A percentile compares a stretch with the other conserved stretches of the same genome.
phyloP scores from a whole-genome alignment of 352 stramenopile genomes.

The Bremia lactucae region DNA sequence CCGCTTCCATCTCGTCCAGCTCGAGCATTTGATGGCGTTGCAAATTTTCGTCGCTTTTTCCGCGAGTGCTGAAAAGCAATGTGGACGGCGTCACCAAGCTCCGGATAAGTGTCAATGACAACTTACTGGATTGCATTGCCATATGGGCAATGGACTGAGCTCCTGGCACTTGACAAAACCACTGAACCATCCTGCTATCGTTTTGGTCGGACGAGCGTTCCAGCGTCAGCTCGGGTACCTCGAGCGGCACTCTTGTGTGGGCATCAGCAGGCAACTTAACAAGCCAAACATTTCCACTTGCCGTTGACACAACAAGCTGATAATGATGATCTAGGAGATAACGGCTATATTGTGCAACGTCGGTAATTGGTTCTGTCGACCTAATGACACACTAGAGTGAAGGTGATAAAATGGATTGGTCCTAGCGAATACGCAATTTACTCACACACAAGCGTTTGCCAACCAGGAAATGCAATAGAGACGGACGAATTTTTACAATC shows the following conservation, averaged over 20 bases:
- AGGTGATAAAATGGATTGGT: not conserved
- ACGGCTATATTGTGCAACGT: slow-evolving; percentile 12
- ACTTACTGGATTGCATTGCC: slow-evolving; percentile 1
- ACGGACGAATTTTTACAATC: slow-evolving; percentile 34
- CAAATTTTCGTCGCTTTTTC: not conserved
- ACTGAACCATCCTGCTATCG: slow-evolving; percentile 5
- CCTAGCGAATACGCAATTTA: not conserved
- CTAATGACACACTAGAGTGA: slow-evolving; percentile 30
- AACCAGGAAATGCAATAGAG: slow-evolving; percentile 37
- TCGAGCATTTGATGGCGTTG: slow-evolving; percentile 11
- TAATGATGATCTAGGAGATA: not conserved
- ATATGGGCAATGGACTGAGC: slow-evolving; percentile 24
- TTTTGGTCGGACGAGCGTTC: slow-evolving; percentile 3
- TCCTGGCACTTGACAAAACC: slow-evolving; percentile 25
- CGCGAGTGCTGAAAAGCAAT: slow-evolving; percentile 16
- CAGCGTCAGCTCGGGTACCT: slow-evolving; percentile 11
- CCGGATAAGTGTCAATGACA: slow-evolving; percentile 26
- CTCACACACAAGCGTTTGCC: slow-evolving; percentile 31
- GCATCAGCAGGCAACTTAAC: slow-evolving; percentile 22
- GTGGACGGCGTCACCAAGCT: slow-evolving; percentile 47
- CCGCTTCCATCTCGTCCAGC: slow-evolving; percentile 47
- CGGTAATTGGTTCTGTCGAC: slow-evolving; percentile 29
- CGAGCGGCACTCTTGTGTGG: not conserved
- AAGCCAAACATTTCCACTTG: slow-evolving; percentile 39
- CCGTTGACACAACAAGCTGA: slow-evolving; percentile 23